Evolutionary conservation across 495 filamentous ascomycete species (phyloP), one percentile per base, ranked within the genome.

Genomic region (Penicillium riverlandense): DNA sequence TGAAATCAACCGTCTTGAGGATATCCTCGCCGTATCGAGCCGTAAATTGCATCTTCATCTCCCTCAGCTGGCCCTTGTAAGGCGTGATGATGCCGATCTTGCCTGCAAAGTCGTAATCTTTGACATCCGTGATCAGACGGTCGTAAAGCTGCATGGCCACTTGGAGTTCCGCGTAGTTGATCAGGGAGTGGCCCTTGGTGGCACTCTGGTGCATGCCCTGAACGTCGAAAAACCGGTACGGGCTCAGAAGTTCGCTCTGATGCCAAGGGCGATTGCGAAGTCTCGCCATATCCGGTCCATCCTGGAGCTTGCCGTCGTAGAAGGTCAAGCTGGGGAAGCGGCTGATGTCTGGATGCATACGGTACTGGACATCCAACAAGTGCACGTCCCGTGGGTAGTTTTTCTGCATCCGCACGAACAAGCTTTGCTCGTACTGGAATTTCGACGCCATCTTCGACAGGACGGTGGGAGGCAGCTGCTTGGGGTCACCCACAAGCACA

Each of bases 171-270:
- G 86, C 85, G 36, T 83, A 66, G 63, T 98, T 98, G 66, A 96
- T 79, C 31, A 98, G 74, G 0, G 94, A 97, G 54, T 90, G 88
- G 32, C 88, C 88, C 52, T 78, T 83, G 4, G 80, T 71, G 9
- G 85, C 84, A 50, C 75, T 79, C 41, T 84, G 78, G 55, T 96
- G 90, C 44, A 87, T 79, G 55, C 92, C 94, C 50, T 87, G 77
- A 6, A 98, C 89, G 55, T 98, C 88, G 63, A 97, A 97, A 69
- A 98, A 98, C n/a, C 90, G 85, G 50, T 96, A 98, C 0, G 92
- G 90, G 1, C 83, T 88, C 37, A 97, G 84, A 4, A 95, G 62
- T 4, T 75, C 57, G 58, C 82, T 90, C 37, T 76, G 68, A 58
- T 98, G 92, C 92, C 92, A 98, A 2, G 89, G 82, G 52, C 80